Evolutionary conservation across 371 early-diverging fungal genomes (phyloP), one percentile per base, ranked within the genome.

Genomic region (Rhizopus microsporus): DNA sequence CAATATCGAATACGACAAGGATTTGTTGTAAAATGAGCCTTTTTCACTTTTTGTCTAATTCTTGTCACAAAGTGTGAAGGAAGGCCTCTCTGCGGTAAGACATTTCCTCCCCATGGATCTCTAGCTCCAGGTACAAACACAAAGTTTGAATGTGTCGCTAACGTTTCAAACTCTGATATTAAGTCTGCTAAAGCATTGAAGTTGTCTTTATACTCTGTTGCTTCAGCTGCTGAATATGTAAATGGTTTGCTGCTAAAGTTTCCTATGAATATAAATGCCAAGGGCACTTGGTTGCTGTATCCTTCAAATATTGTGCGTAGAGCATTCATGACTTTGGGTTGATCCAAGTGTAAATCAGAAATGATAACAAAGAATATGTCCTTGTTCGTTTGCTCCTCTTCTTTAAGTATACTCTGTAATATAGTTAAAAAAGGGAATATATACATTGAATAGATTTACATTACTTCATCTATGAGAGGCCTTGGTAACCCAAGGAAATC

Each of bases 111-210:
- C 89, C 88, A 90, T 6, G 94, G 94, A 62, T 96, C 96, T 56
- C 87, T 81, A 12, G 86, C 80, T 3, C 96, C 97, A 8, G 97
- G 97, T 0, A 96, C 89, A 74, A 96, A 89, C 2, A 96, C 80
- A 69, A 93, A 94, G 17, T 89, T 84, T 16, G 86, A 78, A 38
- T 77, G 69, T 0, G 78, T 77, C 2, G 90, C 83, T 43, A 96
- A 68, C 1, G 67, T 68, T 0, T 84, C 88, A 59, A 85, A 94
- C 40, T 87, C 84, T 16, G 80, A 70, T 29, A 96, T 84, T 23
- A 95, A 59, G 57, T 89, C 90, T 12, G 87, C 92, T 12, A 96
- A 73, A 12, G 74, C 66, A 4, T 81, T 74, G 69, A 92, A 92
- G 33, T 80, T 78, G 55, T 74, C 78, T 56, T 59, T 68, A 57